Base-by-base conservation (phyloP, 805 yeast species). In the Pichia exigua region DNA sequence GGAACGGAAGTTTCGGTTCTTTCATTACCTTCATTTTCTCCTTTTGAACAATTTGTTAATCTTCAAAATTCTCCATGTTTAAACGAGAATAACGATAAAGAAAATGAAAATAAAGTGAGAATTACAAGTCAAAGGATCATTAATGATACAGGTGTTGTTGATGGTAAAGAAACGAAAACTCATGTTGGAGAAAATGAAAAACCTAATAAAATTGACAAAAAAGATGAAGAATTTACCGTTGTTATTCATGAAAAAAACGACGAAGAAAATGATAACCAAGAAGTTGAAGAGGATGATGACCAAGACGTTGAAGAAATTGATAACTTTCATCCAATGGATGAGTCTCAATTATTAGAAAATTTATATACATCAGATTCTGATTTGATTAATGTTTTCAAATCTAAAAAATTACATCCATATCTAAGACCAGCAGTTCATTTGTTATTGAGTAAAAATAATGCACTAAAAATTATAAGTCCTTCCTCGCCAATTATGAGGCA, bases 261-360 rank as follows among this genome's bases (percentile, higher is more conserved):
- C 5, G 39, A 10, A 2, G 38, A 27, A 13, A 18, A 38, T 45
- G n/a, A 26, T 22, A 17, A 38, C 24, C 18, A 18, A 21, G 20
- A 20, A 5, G 35, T 43, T 15, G 46, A 46, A 6, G 27, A 42
- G 13, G 40, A 18, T 21, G 53, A 46, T 21, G 46, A 45, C 12
- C 50, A 50, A 1, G 56, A 47, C 6, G 47, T 30, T 13, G 57
- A 54, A 18, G 60, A 59, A 18, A 17, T 18, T 28, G 48, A 61
- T 8, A 48, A 55, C 3, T 61, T 42, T 30, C 18, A 54, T 5
- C 66, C 71, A 12, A 57, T 69, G 68, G 73, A 69, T 53, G 73
- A 69, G 54, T 65, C 71, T 3, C 71, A 67, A 46, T 41, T 64
- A 26, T 52, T 68, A 18, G 72, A 68, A 53, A 65, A 65, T 46